These are phyloP conservation scores for Citrus hindsii DNA, from an alignment of 345 rosid species.

Conservation along the genomic window DNA sequence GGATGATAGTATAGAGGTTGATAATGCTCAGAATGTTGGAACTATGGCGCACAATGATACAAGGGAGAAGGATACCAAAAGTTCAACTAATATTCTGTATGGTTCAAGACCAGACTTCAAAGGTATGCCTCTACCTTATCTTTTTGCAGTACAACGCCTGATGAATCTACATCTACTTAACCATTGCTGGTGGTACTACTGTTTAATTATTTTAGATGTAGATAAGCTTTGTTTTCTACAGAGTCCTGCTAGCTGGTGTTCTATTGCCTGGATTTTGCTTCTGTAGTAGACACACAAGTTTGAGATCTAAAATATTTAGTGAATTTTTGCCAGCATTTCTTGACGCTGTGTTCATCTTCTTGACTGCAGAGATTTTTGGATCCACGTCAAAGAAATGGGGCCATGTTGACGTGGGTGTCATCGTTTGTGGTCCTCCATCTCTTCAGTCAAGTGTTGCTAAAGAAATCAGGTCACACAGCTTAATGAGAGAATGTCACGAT, in stretches of 20 bases:
- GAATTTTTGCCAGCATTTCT: background rate
- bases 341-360: background rate
- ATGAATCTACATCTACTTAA: background rate
- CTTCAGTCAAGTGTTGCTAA: conserved; percentile 73
- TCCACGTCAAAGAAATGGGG: conserved; percentile 54
- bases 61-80: conserved; percentile 13
- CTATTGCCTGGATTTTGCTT: background rate
- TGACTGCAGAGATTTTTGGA: conserved; percentile 64
- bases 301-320: background rate
- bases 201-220: too few relatives aligned
- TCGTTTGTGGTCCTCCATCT: conserved; percentile 76
- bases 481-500: conserved; percentile 32
- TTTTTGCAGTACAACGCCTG: background rate
- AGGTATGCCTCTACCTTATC: conserved; percentile 33
- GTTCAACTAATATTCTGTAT: conserved; percentile 36
- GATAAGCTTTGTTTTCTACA: background rate
- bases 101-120: conserved; percentile 83
- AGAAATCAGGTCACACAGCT: conserved; percentile 64
- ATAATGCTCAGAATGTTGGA: conserved; percentile 3
- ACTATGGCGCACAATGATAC: conserved; percentile 11
- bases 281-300: background rate
- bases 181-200: background rate
- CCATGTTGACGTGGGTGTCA: conserved; percentile 70
- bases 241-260: background rate
- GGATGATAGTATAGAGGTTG: conserved; percentile 4